Evolutionary conservation across 345 rosid genomes (phyloP).

Genomic region (Cardamine chenopodiifolia): DNA sequence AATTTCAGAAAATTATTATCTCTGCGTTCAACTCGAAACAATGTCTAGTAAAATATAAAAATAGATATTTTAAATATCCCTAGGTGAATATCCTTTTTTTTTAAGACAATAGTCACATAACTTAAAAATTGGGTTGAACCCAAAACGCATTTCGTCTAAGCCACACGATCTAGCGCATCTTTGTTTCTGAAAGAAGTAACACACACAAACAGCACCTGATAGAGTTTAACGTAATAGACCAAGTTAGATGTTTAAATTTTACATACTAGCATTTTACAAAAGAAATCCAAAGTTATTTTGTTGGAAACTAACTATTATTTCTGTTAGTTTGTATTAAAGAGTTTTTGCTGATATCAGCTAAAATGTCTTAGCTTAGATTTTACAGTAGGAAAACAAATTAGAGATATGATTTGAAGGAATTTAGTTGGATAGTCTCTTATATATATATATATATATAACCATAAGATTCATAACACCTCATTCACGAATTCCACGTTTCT

Average conservation of each 20-base stretch:
- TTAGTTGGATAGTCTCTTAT: neutral
- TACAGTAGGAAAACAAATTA: neutral
- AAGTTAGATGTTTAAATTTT: neutral
- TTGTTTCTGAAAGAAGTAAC: conserved; percentile 19
- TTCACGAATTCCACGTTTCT: neutral
- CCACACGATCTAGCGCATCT: conserved; percentile 32
- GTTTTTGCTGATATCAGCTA: neutral
- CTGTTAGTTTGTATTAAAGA: neutral
- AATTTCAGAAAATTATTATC: neutral
- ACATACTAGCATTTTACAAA: neutral
- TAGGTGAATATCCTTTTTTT: neutral
- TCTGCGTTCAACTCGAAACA: neutral
- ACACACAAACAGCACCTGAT: conserved; percentile 12
- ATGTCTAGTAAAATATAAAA: neutral
- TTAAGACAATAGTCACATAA: neutral
- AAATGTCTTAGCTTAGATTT: neutral
- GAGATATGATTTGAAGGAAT: neutral
- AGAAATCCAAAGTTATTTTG: neutral
- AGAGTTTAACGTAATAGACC: neutral
- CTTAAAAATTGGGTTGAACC: conserved; percentile 24
- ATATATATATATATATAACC: too few species aligned
- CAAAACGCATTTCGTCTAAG: conserved; percentile 20
- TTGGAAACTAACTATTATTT: neutral
- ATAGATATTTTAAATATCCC: neutral
- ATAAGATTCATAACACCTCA: too few species aligned